Percentiles rank a stretch among this genome's conserved stretches.
Conservation (phyloP, 2,329 filamentous ascomycete genomes). For the Ceratocystis smalleyi region DNA sequence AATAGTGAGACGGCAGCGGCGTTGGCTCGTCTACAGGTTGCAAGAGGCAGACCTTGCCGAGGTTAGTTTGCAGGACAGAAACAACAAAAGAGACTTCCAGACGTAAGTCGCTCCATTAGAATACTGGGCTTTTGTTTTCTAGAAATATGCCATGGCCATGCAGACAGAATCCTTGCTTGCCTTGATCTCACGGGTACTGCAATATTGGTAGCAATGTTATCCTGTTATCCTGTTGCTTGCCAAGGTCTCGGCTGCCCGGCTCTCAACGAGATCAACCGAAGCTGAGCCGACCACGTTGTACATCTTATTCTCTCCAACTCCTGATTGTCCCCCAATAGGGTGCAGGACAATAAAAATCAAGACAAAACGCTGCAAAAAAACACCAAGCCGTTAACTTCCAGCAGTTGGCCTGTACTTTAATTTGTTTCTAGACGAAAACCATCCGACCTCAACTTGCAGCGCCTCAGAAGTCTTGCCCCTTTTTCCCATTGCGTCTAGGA, state of each 20-base stretch:
- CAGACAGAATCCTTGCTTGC: neutral
- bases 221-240: neutral
- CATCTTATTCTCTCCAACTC: neutral
- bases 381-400: neutral
- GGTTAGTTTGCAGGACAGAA: too few relatives aligned
- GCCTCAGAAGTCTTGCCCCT: neutral
- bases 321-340: neutral
- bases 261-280: neutral
- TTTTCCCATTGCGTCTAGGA: neutral
- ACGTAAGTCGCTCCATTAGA: too few relatives aligned
- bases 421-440: constrained; percentile 1
- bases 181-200: neutral
- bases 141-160: neutral
- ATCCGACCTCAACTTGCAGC: neutral
- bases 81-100: neutral
- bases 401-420: neutral
- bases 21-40: too few relatives aligned
- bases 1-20: too few relatives aligned
- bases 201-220: neutral
- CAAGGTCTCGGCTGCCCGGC: neutral
- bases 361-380: neutral
- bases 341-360: neutral
- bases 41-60: too few relatives aligned
- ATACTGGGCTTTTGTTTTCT: neutral
- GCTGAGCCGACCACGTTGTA: neutral